Conservation (phyloP, 768 basidiomycete species). For the Trametes elegans region DNA sequence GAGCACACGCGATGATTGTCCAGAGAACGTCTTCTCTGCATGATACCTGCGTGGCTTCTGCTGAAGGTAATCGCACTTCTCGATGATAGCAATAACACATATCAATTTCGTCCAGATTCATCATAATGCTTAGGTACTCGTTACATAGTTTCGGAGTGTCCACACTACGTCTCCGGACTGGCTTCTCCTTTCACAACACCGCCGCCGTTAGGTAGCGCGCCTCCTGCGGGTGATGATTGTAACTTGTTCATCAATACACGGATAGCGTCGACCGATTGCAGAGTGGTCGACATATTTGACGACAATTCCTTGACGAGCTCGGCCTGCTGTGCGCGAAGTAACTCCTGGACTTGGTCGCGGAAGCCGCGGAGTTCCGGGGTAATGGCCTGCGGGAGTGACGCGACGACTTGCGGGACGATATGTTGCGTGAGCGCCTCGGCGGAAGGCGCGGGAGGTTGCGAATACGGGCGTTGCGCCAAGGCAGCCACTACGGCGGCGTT, state of each 20-base stretch:
- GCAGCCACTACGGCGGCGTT: constrained; percentile 16
- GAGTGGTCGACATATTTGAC: constrained; percentile 2
- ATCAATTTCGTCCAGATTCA: too few relatives aligned
- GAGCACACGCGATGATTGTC: too few relatives aligned
- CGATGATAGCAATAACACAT: too few relatives aligned
- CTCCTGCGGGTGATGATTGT: not conserved
- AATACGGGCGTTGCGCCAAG: not conserved
- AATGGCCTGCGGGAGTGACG: constrained; percentile 6
- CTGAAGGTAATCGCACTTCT: too few relatives aligned
- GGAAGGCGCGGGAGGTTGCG: not conserved
- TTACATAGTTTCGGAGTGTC: too few relatives aligned
- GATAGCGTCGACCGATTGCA: constrained; percentile 5
- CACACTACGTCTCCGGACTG: not conserved
- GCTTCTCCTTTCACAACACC: not conserved
- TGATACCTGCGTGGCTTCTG: too few relatives aligned
- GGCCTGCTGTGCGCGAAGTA: constrained; percentile 3
- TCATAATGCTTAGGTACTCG: not conserved
- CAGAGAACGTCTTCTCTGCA: too few relatives aligned
- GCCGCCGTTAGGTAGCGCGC: not conserved
- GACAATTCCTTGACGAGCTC: constrained; percentile 5
- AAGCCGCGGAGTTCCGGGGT: constrained; percentile 1
- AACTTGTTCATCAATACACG: constrained; percentile 1
- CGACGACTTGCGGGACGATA: constrained; percentile 3
- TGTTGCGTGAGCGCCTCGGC: constrained; percentile 3
- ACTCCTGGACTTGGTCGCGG: constrained; percentile 7